These are phyloP conservation scores for Phaeotremella skinneri DNA, from an alignment of 768 basidiomycete genomes.

Conservation along the genomic window DNA sequence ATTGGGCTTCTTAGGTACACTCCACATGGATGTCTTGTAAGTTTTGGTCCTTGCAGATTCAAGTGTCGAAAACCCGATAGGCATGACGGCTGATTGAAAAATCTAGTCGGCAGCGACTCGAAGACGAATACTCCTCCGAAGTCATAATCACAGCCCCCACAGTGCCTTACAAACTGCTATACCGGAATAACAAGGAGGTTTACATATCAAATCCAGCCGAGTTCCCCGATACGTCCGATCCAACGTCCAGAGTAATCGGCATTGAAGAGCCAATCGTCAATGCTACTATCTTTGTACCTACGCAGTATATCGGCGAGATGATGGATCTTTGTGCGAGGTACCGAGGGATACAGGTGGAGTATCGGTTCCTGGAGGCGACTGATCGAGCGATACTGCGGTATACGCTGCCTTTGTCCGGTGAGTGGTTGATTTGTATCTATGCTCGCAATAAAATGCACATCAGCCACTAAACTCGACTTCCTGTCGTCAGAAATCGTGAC, in stretches of 20 bases:
- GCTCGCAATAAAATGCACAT: neutral
- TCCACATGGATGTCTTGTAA: constrained; percentile 70
- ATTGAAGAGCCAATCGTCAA: constrained; percentile 91
- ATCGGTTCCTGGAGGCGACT: constrained; percentile 70
- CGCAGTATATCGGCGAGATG: constrained; percentile 92
- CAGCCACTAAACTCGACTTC: too few relatives aligned
- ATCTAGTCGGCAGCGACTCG: constrained; percentile 72
- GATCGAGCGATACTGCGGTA: constrained; percentile 75
- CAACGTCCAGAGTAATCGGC: constrained; percentile 59
- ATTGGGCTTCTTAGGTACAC: constrained; percentile 88
- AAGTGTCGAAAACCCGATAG: neutral
- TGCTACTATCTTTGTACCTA: constrained; percentile 86
- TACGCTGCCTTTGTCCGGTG: constrained; percentile 65
- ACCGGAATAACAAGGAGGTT: constrained; percentile 62
- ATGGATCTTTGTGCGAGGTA: constrained; percentile 88
- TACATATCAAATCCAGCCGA: constrained; percentile 87
- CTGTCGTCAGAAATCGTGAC: constrained; percentile 70
- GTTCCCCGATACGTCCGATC: constrained; percentile 79
- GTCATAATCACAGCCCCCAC: constrained; percentile 95
- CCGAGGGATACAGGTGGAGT: constrained; percentile 77
- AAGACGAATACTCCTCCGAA: constrained; percentile 93
- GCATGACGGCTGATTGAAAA: constrained; percentile 68
- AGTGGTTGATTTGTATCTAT: neutral
- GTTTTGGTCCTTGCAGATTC: constrained; percentile 5
- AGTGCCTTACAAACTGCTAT: constrained; percentile 88